Evolutionary conservation across 306 rosid species (phyloP), one percentile per base, ranked within the genome.

Genomic region (Heteromeles arbutifolia): DNA sequence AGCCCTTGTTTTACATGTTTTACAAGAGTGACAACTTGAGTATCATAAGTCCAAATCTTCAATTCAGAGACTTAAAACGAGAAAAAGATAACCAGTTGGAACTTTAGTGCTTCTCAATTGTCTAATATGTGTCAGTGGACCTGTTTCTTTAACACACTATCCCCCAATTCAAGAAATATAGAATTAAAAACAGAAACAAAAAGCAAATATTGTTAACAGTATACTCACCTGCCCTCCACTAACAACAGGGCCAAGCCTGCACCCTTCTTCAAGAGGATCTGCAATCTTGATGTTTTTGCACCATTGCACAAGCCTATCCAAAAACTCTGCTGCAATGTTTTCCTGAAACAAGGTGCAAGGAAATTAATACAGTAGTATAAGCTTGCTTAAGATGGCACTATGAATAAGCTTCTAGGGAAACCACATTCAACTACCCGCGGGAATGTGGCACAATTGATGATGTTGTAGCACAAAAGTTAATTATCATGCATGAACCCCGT

Each of bases 161-260:
- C 24, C 54, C 25, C 11, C 3, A 39, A 22, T 61, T 28, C 34
- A 24, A 4, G 21, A 24, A 61, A 61, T 61, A 26, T 37, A 64
- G 68, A 17, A 64, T 4, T 64, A 31, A 61, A 26, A 13, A 26
- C 19, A 39, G 9, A 25, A 7, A 37, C 43, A 72, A 58, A 52
- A 68, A 4, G 52, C 57, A 81, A 63, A 66, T 79, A 76, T 54
- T 69, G 63, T 64, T 82, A 78, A 78, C 5, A 19, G 8, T 21
- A 78, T 65, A 62, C 64, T 66, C 76, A 94, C 99, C 97, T 95
- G 99, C 64, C 90, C 95, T 70, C 82, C 85, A 34, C 97, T 86
- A 78, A 95, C 99, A 85, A 92, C 86, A 78, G 99, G 99, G 62
- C 99, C 99, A 76, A 95, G 97, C 88, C 96, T 91, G 87, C 97